Percentiles rank a stretch among this genome's conserved stretches.
Evolutionary conservation across 2,329 filamentous ascomycete species (phyloP).

Genomic region (Cryphonectria naterciae): DNA sequence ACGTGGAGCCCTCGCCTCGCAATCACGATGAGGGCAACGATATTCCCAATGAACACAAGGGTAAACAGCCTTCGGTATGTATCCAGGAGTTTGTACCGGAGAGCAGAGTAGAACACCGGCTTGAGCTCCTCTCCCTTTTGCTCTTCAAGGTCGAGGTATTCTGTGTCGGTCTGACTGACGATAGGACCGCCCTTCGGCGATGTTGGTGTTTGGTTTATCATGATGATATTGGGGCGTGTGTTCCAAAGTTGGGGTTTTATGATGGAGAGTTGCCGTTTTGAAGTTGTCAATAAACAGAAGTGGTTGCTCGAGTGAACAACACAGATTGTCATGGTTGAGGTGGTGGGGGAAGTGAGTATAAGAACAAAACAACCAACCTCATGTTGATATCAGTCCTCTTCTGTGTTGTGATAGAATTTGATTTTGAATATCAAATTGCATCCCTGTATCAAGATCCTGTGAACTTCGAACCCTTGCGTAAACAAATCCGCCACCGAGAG

Average conservation of each 20-base stretch:
- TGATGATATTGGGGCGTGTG: not conserved
- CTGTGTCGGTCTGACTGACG: not conserved
- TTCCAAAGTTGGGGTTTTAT: not conserved
- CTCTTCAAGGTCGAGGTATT: not conserved
- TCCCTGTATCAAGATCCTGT: not conserved
- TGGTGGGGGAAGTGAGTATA: not conserved
- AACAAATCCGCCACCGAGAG: not conserved
- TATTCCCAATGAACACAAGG: conserved; percentile 54
- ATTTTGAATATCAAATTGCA: not conserved
- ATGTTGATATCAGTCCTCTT: not conserved
- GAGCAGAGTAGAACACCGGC: conserved; percentile 1
- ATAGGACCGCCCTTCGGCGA: not conserved
- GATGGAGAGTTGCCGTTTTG: not conserved
- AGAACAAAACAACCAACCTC: not conserved
- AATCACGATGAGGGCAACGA: conserved; percentile 50
- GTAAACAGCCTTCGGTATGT: conserved; percentile 62
- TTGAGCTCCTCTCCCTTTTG: not conserved
- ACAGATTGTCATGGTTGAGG: not conserved
- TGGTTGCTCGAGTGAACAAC: not conserved
- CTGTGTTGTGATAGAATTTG: not conserved
- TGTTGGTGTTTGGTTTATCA: too few species aligned
- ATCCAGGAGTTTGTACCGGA: conserved; percentile 52
- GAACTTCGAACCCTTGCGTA: not conserved
- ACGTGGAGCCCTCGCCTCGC: not conserved
- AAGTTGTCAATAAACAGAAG: not conserved